Conservation (phyloP, 306 rosid species). For the Dryas alaskensis region DNA sequence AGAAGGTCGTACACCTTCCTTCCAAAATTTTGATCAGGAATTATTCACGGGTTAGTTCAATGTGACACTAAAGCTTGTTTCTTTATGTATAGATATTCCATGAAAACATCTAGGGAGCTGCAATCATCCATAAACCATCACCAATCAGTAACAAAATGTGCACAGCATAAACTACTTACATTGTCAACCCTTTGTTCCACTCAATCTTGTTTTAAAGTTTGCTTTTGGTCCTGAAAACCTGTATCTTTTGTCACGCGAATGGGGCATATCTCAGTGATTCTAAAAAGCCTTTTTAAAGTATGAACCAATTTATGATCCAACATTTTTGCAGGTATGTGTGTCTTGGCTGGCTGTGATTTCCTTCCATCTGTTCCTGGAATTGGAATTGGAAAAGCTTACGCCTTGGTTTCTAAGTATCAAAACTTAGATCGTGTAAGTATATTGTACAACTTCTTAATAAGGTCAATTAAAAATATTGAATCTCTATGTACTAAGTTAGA, state of each 20-base stretch:
- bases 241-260: constrained; percentile 4
- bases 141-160: background rate
- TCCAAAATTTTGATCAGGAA: constrained; percentile 55
- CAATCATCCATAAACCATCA: background rate
- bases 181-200: background rate
- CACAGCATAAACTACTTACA: background rate
- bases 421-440: constrained; percentile 82
- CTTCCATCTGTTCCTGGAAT: constrained; percentile 96
- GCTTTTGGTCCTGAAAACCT: background rate
- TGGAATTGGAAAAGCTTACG: constrained; percentile 81
- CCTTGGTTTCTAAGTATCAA: constrained; percentile 73
- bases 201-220: background rate
- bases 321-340: constrained; percentile 74
- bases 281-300: background rate
- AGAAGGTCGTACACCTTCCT: constrained; percentile 53
- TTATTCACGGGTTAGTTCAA: constrained; percentile 61
- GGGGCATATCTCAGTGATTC: background rate
- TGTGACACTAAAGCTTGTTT: constrained; percentile 3
- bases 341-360: constrained; percentile 95
- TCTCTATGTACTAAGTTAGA: background rate
- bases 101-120: background rate
- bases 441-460: constrained; percentile 11
- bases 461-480: background rate
- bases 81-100: background rate
- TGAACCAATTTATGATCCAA: constrained; percentile 4